These are phyloP conservation scores for Alnus rubra DNA, from an alignment of 306 rosid species.

Conservation along the genomic window DNA sequence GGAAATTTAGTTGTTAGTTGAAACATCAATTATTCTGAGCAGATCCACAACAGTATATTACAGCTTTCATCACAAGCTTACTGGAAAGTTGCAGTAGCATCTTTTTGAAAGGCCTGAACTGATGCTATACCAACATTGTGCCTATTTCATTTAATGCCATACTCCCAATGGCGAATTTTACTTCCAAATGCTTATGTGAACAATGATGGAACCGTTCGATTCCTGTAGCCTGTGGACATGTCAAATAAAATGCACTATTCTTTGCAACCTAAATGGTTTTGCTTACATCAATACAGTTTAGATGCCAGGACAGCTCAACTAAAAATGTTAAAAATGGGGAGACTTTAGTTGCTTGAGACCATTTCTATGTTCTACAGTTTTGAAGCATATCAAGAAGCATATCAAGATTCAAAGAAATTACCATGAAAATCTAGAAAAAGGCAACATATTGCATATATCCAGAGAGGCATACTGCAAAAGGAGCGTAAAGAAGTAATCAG, in stretches of 20 bases:
- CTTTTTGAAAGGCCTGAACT: not conserved
- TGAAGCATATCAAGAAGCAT: constrained; percentile 20
- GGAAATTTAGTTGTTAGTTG: not conserved
- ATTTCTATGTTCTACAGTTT: not conserved
- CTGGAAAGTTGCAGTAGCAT: not conserved
- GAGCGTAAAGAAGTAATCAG: constrained; percentile 24
- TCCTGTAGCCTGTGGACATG: not conserved
- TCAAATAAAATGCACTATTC: not conserved
- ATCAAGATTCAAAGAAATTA: constrained; percentile 30
- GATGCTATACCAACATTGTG: not conserved
- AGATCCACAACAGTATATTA: constrained; percentile 4
- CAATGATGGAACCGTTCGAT: not conserved
- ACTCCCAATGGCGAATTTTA: not conserved
- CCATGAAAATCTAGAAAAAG: constrained; percentile 83
- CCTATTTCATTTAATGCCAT: not conserved
- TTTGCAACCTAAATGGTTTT: not conserved
- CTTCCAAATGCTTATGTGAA: not conserved
- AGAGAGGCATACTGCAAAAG: constrained; percentile 75
- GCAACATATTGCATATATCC: constrained; percentile 87
- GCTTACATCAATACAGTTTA: constrained; percentile 7
- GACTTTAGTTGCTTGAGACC: constrained; percentile 2
- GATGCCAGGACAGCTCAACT: not conserved
- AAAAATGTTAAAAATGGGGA: constrained; percentile 16
- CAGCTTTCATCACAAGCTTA: not conserved
- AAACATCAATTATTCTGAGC: not conserved